Evolutionary conservation across 2,329 filamentous ascomycete genomes (phyloP), one percentile per base, ranked within the genome.

Genomic region (Fusarium metavorans): DNA sequence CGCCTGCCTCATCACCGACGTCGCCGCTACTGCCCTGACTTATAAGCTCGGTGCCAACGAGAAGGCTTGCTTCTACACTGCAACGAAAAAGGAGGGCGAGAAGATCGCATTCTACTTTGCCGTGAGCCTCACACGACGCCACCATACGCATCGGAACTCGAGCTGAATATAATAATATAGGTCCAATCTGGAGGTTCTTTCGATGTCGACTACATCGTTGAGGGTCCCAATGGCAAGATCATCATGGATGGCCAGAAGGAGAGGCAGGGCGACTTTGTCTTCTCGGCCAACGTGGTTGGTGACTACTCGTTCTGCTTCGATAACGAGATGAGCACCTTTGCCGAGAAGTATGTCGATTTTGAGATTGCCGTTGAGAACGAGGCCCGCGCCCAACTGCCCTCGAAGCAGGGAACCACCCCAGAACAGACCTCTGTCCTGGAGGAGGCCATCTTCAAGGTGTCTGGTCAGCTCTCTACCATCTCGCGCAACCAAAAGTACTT

Each of bases 51-150:
- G 89, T 62, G 94, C 97, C 60, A 94, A 97, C 86, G 97, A 98
- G 88, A 95, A 94, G 85, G 95, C 97, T 70, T 99, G 97, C 88
- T 99, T 99, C 90, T 98, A 94, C 83, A 90, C 94, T 67, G 87
- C 91, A 77, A 92, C 96, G 65, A 91, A 95, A 75, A 90, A 93
- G 82, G 89, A 90, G 82, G 92, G 92, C 78, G 91, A 94, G 80
- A 99, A 99, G 90, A 88, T 99, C 77, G 95, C 97, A 59, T 99
- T 99, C 82, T 99, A 99, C 87, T 99, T 99, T 85, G 97, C 97
- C 70, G 97, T 99, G 87, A 76, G 93, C 86, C 48, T 41, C 60
- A n/a, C 41, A 34, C 34, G 11, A 63, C 66, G 58, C 58, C 32
- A 58, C 16, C 13, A 57, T 18, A 35, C 6, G 13, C 20, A 20